Base-by-base conservation (phyloP, 2,329 filamentous ascomycete species). In the Botrytis cinerea region DNA sequence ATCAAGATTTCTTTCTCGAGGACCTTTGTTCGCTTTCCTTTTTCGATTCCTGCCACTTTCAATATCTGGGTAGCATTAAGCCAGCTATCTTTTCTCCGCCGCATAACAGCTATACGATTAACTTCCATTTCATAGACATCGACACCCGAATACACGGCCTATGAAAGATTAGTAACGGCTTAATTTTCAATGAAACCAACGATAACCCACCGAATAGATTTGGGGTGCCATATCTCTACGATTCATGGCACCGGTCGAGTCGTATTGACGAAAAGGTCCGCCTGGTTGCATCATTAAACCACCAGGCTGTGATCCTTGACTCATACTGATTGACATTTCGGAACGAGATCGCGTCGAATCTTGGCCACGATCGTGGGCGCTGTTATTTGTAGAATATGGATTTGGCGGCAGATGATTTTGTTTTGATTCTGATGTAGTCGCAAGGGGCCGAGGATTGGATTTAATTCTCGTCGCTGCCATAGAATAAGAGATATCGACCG, bases 51-150 rank as follows among this genome's bases (percentile, higher is more conserved):
- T 51, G 96, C 96, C 51, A 98, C 95, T 81, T 99, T 99, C 77
- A 99, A 89, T 77, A 99, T 98, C 83, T 99, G 96, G 0, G 96
- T 99, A 70, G 96, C 96, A 84, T 99, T 99, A 77, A 99, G 87
- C 93, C 95, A 98, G 77, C 94, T 95, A 83, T 99, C 96, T 78
- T 93, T 92, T 76, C 96, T 92, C 74, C 96, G 91, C 82, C 96
- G 93, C 96, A 99, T 99, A 69, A 98, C 95, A 38, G 94, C 94
- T 77, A 99, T 87, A 63, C 89, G 90, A 81, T 97, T 97, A 75
- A 98, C 93, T 82, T 98, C 95, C 94, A 98, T 98, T 83, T 99
- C 96, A 85, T 98, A 99, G 25, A 99, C 96, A 75, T 95, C 92
- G 63, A 98, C 94, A 77, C 95, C 94, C 12, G 95, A 98, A 82